Base-by-base conservation (phyloP, 108 stramenopile species). In the Cyclotella atomus region DNA sequence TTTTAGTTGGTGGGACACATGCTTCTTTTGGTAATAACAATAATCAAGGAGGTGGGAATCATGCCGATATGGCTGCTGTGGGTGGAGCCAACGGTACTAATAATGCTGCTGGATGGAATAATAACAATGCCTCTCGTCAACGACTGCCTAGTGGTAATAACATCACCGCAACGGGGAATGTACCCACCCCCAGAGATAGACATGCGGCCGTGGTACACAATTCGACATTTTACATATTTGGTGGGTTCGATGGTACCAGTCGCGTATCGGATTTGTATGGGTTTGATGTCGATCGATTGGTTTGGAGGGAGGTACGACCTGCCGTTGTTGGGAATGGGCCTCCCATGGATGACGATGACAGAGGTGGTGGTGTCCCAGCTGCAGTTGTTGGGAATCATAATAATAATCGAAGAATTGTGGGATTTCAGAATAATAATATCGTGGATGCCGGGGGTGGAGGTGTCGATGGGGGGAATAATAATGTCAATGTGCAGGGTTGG, bases 261-360 rank as follows among this genome's bases (percentile, higher is more conserved):
- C 77, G 98, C 20, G 90, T 97, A 8, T 81, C 83, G 41, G 97
- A 98, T 65, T 92, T 97, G 66, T 96, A 91, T 82, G 85, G 76
- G 17, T 98, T 97, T 78, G 88, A 94, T 81, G 93, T 98, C 23
- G 78, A 77, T 27, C 70, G 70, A 7, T 75, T 86, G 77, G 64
- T 76, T 56, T 99, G 98, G 98, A 74, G 83, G 33, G 82, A 88
- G 56, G 87, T 99, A 0, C 20, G 73, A 2, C 77, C 83, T 28
- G 25, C 30, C 32, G 21, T 41, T 25, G 44, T n/a, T 3, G 21
- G 20, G 33, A 44, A n/a, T 15, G n/a, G n/a, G n/a, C n/a, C n/a
- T n/a, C n/a, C n/a, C n/a, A n/a, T n/a, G n/a, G n/a, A n/a, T n/a
- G n/a, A n/a, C n/a, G n/a, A n/a, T n/a, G n/a, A n/a, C n/a, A n/a